Evolutionary conservation across 2,329 filamentous ascomycete genomes (phyloP).

Genomic region (Aspergillus luchuensis): DNA sequence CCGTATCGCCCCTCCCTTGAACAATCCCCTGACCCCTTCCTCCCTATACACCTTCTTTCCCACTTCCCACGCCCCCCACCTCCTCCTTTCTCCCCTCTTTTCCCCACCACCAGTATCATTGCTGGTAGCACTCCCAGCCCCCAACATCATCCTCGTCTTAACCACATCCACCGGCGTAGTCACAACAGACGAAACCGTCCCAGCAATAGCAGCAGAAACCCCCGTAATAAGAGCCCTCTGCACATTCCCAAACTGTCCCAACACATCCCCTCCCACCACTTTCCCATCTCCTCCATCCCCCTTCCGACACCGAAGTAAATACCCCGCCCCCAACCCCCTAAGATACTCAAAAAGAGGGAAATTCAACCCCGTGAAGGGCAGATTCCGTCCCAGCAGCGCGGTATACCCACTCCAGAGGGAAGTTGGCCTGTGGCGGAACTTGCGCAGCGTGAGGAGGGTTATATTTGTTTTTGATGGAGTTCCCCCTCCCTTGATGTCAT

Average conservation of each 20-base stretch:
- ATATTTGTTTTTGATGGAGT: constrained; percentile 38
- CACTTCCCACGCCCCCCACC: constrained; percentile 46
- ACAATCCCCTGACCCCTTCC: constrained; percentile 72
- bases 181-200: constrained; percentile 72
- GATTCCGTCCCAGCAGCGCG: constrained; percentile 76
- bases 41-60: constrained; percentile 66
- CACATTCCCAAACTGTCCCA: constrained; percentile 24
- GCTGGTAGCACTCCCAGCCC: constrained; percentile 45
- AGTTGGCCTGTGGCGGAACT: constrained; percentile 59
- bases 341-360: constrained; percentile 83
- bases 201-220: constrained; percentile 70
- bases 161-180: constrained; percentile 89
- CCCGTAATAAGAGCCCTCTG: constrained; percentile 74
- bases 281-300: constrained; percentile 26
- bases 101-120: constrained; percentile 15
- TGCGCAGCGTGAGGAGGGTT: constrained; percentile 58
- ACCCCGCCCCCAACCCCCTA: constrained; percentile 55
- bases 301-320: constrained; percentile 13
- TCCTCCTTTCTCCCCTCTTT: constrained; percentile 12
- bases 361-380: constrained; percentile 85
- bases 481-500: too few species aligned
- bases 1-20: constrained; percentile 70
- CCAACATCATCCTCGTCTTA: constrained; percentile 86
- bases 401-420: constrained; percentile 72
- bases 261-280: constrained; percentile 38